Conservation (phyloP, 2,329 filamentous ascomycete species). For the Catunica adiposa region DNA sequence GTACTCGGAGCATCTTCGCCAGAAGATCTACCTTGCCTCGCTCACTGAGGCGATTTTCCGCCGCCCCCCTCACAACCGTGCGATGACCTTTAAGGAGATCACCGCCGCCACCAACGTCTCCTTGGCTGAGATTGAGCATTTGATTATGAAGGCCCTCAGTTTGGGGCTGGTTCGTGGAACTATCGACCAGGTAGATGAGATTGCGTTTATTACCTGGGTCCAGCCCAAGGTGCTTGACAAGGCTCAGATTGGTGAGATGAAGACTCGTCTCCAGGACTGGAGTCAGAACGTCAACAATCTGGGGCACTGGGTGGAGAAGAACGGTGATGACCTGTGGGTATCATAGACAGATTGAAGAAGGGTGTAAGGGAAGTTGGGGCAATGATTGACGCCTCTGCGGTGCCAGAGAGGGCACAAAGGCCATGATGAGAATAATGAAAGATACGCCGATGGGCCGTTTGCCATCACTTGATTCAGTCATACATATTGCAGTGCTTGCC, state of each 20-base stretch:
- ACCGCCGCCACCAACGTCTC: conserved; percentile 82
- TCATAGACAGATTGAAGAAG: conserved; percentile 32
- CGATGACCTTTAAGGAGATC: conserved; percentile 83
- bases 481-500: neutral
- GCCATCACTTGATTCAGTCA: neutral
- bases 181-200: conserved; percentile 89
- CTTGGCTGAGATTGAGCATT: conserved; percentile 83
- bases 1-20: conserved; percentile 71
- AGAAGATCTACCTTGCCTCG: conserved; percentile 95
- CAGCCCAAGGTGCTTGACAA: conserved; percentile 96
- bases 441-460: neutral
- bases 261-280: conserved; percentile 77
- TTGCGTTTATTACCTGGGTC: conserved; percentile 95
- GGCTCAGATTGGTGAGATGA: conserved; percentile 88
- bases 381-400: neutral
- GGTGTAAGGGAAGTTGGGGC: neutral
- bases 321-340: conserved; percentile 91
- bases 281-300: conserved; percentile 89
- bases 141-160: conserved; percentile 98
- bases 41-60: conserved; percentile 94
- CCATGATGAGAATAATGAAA: conserved; percentile 10
- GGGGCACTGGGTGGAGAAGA: conserved; percentile 90
- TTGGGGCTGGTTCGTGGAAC: conserved; percentile 76
- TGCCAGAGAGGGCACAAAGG: neutral
- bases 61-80: conserved; percentile 83